A percentile compares a stretch with the other conserved stretches of the same genome.
These are phyloP conservation scores for Leccinum pseudoinsigne DNA, from an alignment of 1,284 basidiomycete genomes.

Conservation along the genomic window DNA sequence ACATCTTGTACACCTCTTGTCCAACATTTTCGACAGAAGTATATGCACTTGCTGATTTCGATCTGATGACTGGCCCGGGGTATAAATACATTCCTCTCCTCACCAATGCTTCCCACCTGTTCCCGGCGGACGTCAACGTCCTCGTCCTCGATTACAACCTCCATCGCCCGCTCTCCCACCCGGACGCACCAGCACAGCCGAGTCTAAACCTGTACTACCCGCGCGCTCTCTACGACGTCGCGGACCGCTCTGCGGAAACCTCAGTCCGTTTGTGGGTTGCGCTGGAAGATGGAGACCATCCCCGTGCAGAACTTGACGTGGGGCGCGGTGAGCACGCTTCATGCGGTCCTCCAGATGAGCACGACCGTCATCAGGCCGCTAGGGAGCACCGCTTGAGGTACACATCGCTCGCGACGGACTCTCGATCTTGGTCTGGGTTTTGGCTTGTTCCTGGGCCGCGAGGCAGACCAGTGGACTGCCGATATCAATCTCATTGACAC, in stretches of 20 bases:
- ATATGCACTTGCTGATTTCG: neutral
- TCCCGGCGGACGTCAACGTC: neutral
- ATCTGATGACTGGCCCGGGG: neutral
- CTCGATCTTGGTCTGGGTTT: conserved; percentile 27
- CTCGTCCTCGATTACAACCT: neutral
- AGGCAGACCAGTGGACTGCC: neutral
- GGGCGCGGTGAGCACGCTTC: conserved; percentile 46
- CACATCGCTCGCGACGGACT: conserved; percentile 51
- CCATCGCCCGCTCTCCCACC: neutral
- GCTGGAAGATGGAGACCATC: conserved; percentile 54
- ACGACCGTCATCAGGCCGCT: conserved; percentile 23
- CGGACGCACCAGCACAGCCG: neutral
- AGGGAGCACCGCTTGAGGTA: conserved; percentile 10
- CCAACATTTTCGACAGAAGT: neutral
- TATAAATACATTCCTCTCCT: neutral
- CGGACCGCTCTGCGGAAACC: conserved; percentile 36
- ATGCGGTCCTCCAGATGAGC: conserved; percentile 32
- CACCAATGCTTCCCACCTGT: neutral
- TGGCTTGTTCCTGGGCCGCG: conserved; percentile 1
- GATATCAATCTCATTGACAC: neutral
- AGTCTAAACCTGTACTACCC: conserved; percentile 38
- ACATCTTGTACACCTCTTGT: neutral
- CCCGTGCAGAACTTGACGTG: conserved; percentile 37
- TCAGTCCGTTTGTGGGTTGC: conserved; percentile 42
- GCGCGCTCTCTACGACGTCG: conserved; percentile 38